Conservation (phyloP, 2,329 filamentous ascomycete species). For the Fusarium stilboides region DNA sequence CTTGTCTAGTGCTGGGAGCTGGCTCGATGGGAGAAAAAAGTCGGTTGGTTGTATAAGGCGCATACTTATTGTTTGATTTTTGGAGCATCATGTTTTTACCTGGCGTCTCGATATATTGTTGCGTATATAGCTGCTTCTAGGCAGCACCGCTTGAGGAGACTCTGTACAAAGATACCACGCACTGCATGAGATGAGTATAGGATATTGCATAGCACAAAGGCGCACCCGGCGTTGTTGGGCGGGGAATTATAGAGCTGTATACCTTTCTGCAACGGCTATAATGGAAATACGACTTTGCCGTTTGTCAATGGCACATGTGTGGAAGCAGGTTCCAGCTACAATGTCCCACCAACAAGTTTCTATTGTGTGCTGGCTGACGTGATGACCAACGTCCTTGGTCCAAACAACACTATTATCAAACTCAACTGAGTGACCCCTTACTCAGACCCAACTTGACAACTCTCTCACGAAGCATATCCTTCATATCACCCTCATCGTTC, state of each 20-base stretch:
- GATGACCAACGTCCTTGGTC: neutral
- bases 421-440: conserved; percentile 1
- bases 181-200: conserved; percentile 37
- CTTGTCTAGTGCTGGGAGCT: conserved; percentile 32
- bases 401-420: neutral
- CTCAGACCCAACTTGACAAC: conserved; percentile 58
- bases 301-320: conserved; percentile 20
- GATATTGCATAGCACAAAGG: conserved; percentile 39
- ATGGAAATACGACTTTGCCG: conserved; percentile 32
- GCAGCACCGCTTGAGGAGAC: conserved; percentile 10
- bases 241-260: conserved; percentile 38
- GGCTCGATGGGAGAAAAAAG: conserved; percentile 28
- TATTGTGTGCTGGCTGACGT: neutral
- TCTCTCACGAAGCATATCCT: conserved; percentile 61
- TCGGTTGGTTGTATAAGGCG: conserved; percentile 29
- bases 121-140: conserved; percentile 24
- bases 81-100: conserved; percentile 25
- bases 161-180: conserved; percentile 37
- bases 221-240: conserved; percentile 40
- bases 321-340: conserved; percentile 20
- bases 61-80: conserved; percentile 28
- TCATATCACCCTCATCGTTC: conserved; percentile 67
- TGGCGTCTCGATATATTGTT: conserved; percentile 27
- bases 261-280: conserved; percentile 22
- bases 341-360: neutral